Base-by-base conservation (phyloP, 352 stramenopile genomes). In the Phytophthora multivora region DNA sequence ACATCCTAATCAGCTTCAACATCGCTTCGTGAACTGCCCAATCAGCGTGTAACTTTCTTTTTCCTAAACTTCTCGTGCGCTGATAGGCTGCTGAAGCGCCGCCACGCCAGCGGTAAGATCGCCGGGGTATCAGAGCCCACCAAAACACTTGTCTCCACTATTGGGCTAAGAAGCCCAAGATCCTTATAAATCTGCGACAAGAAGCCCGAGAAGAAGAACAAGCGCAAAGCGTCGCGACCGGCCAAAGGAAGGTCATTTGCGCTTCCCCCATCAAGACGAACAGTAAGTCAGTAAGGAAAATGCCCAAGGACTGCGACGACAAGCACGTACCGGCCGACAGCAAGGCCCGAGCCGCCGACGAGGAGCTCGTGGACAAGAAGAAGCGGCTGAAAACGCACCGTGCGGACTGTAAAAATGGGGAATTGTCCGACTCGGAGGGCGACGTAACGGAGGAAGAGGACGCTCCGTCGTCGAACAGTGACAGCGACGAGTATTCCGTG, bases 391-490 rank as follows among this genome's bases (percentile, higher is more conserved):
- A 75, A 54, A 69, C 59, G 28, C 53, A 62, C 19, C 36, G 38
- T 19, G 30, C 46, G 1, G 45, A 64, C 45, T 15, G n/a, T 28
- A 73, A 69, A 23, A 15, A 6, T 18, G 30, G 19, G n/a, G 13
- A 19, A 6, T 28, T 53, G 4, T 43, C 33, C 16, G 58, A 67
- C 7, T 67, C 63, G 2, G 70, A 75, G 35, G 54, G 69, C 30
- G 66, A 69, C 40, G 65, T 61, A 46, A 76, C 62, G 28, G 71
- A 70, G 47, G 69, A 66, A 28, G 70, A 71, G 23, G 72, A 77
- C 43, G 54, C 54, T 41, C 39, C 35, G 3, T 69, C 62, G 15
- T 64, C 50, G 10, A 26, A 40, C 0, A 78, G 71, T 16, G 63
- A 75, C 46, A 70, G 65, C 18, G 76, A 83, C 23, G 63, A 66